Evolutionary conservation across 2,329 filamentous ascomycete genomes (phyloP).

Genomic region (Plenodomus biglobosus): DNA sequence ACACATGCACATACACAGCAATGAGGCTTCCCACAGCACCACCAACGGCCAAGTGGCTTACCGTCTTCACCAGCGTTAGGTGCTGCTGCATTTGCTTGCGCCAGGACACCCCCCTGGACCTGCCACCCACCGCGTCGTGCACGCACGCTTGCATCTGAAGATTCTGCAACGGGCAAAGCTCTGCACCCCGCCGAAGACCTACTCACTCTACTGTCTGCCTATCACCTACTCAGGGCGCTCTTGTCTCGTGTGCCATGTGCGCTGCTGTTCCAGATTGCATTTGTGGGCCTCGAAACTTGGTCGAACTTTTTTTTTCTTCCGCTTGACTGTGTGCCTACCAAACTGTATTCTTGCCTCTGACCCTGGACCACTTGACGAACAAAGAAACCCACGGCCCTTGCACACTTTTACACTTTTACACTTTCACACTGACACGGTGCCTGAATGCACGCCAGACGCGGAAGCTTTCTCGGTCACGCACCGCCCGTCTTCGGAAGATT

Average conservation of each 20-base stretch:
- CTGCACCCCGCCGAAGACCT: constrained; percentile 21
- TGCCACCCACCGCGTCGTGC: constrained; percentile 12
- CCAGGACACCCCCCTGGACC: constrained; percentile 23
- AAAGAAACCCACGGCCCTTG: background rate
- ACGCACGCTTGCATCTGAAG: constrained; percentile 16
- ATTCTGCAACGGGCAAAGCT: constrained; percentile 20
- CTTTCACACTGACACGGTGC: no score
- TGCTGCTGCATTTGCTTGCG: constrained; percentile 32
- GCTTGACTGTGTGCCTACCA: no score
- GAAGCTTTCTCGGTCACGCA: constrained; percentile 2
- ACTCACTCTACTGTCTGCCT: no score
- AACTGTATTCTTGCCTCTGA: no score
- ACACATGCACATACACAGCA: no score
- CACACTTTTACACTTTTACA: no score
- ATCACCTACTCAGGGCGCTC: constrained; percentile 5
- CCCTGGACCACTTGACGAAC: no score
- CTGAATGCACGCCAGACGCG: background rate
- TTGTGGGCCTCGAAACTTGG: background rate
- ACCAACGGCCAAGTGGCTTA: no score
- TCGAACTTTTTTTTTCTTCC: background rate
- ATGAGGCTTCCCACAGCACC: no score
- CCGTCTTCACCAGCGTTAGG: constrained; percentile 3
- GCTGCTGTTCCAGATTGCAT: background rate
- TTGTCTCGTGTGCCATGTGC: background rate
- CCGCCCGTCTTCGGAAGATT: constrained; percentile 13